Evolutionary conservation across 441 rosid species (phyloP).

Genomic region (Erysimum pusillum): DNA sequence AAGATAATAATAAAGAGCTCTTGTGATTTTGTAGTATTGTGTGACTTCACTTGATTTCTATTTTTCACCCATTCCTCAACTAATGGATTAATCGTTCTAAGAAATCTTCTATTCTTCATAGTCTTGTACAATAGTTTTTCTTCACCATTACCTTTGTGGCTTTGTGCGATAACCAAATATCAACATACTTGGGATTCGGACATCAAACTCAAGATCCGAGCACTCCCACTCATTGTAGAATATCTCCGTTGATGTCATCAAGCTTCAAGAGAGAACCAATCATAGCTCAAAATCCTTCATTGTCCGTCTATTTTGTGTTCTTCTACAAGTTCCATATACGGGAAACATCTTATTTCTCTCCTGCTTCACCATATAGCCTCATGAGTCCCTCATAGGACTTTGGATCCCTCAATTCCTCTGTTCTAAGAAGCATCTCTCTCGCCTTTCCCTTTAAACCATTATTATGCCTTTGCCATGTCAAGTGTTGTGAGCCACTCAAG

Average conservation of each 20-base stretch:
- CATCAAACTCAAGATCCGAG: slow-evolving; percentile 17
- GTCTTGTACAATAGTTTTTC: background rate
- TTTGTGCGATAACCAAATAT: background rate
- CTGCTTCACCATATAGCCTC: slow-evolving; percentile 21
- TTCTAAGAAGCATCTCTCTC: slow-evolving; percentile 16
- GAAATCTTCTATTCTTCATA: background rate
- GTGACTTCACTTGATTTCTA: background rate
- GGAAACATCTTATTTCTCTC: background rate
- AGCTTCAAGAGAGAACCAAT: slow-evolving; percentile 33
- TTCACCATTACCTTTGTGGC: slow-evolving; percentile 9
- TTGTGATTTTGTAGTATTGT: too few relatives aligned
- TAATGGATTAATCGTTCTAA: background rate
- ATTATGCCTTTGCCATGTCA: slow-evolving; percentile 23
- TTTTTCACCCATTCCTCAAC: background rate
- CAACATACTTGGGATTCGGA: slow-evolving; percentile 12
- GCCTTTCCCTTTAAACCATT: background rate
- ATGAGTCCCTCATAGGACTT: slow-evolving; percentile 2
- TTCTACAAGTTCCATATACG: slow-evolving; percentile 12
- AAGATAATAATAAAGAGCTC: too few relatives aligned
- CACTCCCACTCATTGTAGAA: slow-evolving; percentile 17
- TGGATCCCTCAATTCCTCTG: background rate
- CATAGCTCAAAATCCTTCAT: background rate
- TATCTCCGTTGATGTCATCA: slow-evolving; percentile 13
- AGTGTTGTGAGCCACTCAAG: background rate
- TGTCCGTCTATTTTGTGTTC: background rate